Evolutionary conservation across 345 rosid species (phyloP).

Genomic region (Brassica rapa): DNA sequence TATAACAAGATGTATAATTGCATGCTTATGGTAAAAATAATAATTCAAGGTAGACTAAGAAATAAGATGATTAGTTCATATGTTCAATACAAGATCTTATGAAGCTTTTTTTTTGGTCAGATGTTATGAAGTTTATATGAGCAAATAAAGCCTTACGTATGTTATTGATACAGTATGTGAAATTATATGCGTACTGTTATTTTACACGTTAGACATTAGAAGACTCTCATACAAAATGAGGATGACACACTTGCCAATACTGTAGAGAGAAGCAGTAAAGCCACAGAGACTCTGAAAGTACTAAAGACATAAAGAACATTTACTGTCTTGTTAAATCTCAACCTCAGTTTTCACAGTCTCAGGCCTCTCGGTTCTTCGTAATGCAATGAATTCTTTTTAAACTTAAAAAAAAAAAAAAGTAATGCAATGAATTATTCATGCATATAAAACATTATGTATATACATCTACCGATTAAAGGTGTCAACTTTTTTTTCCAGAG

Average conservation of each 20-base stretch:
- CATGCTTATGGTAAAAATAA: conserved; percentile 10
- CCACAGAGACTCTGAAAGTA: conserved; percentile 67
- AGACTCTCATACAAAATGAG: conserved; percentile 28
- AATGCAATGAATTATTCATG: conserved; percentile 42
- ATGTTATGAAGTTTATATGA: conserved; percentile 12
- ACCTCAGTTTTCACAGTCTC: conserved; percentile 46
- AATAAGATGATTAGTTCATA: conserved; percentile 19
- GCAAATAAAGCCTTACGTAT: neutral
- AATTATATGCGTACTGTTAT: conserved; percentile 12
- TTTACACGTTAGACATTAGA: conserved; percentile 33
- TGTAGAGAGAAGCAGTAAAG: conserved; percentile 38
- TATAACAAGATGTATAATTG: neutral
- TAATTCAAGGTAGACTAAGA: neutral
- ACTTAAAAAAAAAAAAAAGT: neutral
- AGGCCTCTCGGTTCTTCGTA: conserved; percentile 50
- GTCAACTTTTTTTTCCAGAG: conserved; percentile 23
- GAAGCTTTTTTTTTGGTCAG: neutral
- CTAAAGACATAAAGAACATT: conserved; percentile 70
- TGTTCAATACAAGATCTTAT: conserved; percentile 21
- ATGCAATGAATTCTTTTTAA: conserved; percentile 30
- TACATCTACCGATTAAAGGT: conserved; percentile 22
- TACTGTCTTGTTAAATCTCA: conserved; percentile 65
- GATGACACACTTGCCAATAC: conserved; percentile 32
- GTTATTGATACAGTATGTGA: conserved; percentile 14
- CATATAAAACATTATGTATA: conserved; percentile 42